Evolutionary conservation across 2,329 filamentous ascomycete species (phyloP).

Genomic region (Aspergillus viridinutans): DNA sequence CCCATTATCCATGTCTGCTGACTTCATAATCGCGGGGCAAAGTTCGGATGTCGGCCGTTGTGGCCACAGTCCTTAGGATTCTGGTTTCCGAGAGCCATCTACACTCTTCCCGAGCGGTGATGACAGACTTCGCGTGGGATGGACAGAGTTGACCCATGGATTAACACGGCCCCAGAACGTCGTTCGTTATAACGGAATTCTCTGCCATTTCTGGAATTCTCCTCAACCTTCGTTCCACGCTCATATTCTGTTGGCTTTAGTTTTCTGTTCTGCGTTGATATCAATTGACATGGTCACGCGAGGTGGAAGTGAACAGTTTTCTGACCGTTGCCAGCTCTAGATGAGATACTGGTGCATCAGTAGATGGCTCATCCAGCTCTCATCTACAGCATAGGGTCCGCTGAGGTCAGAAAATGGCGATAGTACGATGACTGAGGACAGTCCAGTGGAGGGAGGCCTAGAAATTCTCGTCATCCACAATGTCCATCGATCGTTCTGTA

Average conservation of each 20-base stretch:
- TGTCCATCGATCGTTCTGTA: not conserved
- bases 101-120: not conserved
- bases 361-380: not conserved
- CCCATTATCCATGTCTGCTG: not conserved
- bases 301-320: not conserved
- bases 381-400: too few species aligned
- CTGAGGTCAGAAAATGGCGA: not conserved
- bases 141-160: not conserved
- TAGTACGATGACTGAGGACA: not conserved
- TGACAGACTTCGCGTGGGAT: not conserved
- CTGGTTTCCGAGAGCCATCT: slow-evolving; percentile 19
- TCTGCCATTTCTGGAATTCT: not conserved
- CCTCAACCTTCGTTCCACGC: too few species aligned
- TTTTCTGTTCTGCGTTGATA: not conserved
- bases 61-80: slow-evolving; percentile 12
- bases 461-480: not conserved
- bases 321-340: not conserved
- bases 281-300: not conserved
- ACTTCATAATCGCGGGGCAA: not conserved
- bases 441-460: not conserved
- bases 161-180: too few species aligned
- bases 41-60: not conserved
- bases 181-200: not conserved
- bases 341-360: not conserved
- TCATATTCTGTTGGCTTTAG: not conserved